These are phyloP conservation scores for Plasmodium gaboni DNA, from an alignment of 169 alveolate species.

Conservation along the genomic window DNA sequence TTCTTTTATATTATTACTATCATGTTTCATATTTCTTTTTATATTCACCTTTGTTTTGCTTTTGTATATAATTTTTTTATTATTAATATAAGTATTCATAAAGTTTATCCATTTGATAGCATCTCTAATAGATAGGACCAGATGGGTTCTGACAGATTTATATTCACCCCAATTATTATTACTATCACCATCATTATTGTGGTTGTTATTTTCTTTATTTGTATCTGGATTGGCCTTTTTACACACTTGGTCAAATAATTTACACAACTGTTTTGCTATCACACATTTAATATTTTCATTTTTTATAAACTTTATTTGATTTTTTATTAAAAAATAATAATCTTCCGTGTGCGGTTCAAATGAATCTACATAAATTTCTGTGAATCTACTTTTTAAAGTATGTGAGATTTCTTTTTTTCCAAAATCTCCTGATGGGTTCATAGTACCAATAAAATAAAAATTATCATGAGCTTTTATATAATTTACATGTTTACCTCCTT, in stretches of 20 bases:
- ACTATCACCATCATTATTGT: not conserved
- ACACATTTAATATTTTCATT: slow-evolving; percentile 13
- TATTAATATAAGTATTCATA: slow-evolving; percentile 30
- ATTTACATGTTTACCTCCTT: slow-evolving; percentile 83
- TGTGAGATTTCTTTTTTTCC: slow-evolving; percentile 99
- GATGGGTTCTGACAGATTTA: not conserved
- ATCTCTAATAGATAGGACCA: slow-evolving; percentile 43
- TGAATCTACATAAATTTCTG: slow-evolving; percentile 95
- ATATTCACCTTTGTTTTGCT: not conserved
- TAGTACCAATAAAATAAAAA: slow-evolving; percentile 98
- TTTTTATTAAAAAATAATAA: slow-evolving; percentile 58
- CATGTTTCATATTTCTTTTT: not conserved
- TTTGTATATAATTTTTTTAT: not conserved
- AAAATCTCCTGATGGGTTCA: slow-evolving; percentile 99
- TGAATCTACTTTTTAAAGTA: slow-evolving; percentile 98
- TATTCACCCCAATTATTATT: no score
- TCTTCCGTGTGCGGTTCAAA: slow-evolving; percentile 63
- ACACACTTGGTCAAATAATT: slow-evolving; percentile 58
- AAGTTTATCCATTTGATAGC: slow-evolving; percentile 51
- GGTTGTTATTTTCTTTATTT: no score
- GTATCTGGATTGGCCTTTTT: not conserved
- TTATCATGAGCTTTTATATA: slow-evolving; percentile 91
- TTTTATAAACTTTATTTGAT: slow-evolving; percentile 33
- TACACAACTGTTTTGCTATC: slow-evolving; percentile 18
- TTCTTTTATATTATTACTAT: no score